Evolutionary conservation across 148 eudicot species (phyloP), one percentile per base, ranked within the genome.

Genomic region (Rhododendron simsii): DNA sequence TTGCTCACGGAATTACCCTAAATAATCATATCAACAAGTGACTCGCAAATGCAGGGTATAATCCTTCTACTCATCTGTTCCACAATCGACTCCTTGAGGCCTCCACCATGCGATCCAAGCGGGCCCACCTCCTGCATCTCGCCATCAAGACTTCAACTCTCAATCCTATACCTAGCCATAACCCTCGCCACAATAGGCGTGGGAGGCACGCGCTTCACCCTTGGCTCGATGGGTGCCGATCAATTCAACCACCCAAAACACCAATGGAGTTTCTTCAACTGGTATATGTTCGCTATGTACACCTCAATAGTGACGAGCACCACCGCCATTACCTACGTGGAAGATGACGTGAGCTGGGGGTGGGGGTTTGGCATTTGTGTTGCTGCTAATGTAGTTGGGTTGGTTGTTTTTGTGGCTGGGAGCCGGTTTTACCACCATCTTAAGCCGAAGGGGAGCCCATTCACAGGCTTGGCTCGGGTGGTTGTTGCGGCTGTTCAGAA

Each of bases 171-270:
- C 23, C 7, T 84, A 14, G 91, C 86, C 28, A 12, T 91, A 6
- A 69, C 83, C 23, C 88, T 92, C 0, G 90, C 86, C 2, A 47
- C 85, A 12, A 26, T 92, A 9, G 93, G 94, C 4, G 77, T 84
- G 12, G 93, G 91, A 0, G 94, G 94, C 18, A 81, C 91, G 2
- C 86, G 91, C n/a, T 92, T 83, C 85, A 89, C 88, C 7, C 53
- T 91, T 0, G 93, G 88, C 57, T 84, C 93, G 1, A 89, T 92
- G 90, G 92, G 94, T 30, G 94, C 93, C 0, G 80, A 90, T 48
- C 93, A 92, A 51, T 87, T 90, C 23, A 77, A 86, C 21, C 84
- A 84, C 2, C 50, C 86, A 12, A 86, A 83, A 28, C 83, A 84
- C 57, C 92, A 91, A 78, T 89, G 79, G 16, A 86, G 51, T 63